Evolutionary conservation across 2,329 filamentous ascomycete genomes (phyloP), one percentile per base, ranked within the genome.

Genomic region (Canariomyces notabilis): DNA sequence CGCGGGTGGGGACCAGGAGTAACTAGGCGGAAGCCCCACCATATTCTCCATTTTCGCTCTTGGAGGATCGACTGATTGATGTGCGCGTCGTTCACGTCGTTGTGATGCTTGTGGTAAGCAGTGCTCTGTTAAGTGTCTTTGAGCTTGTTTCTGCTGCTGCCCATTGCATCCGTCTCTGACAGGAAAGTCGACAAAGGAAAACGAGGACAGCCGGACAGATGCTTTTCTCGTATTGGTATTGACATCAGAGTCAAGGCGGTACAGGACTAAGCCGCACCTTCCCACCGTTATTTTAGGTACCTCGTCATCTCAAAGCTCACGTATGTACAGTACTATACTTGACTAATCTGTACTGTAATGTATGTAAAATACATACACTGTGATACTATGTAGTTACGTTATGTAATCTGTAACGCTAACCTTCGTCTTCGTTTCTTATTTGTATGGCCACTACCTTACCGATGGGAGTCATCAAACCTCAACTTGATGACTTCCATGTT

Each of bases 21-120:
- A 15, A 2, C 8, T 22, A 18, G 23, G 22, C 40, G 5, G 26
- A 18, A 37, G 38, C 40, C 44, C 43, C 43, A 39, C 48, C 44
- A 47, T 46, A 19, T 41, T 37, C 48, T 43, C 48, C 48, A 50
- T 46, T 32, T 47, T 41, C 9, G 40, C 31, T 38, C 9, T 20
- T 41, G 6, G 16, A 29, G 26, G 26, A 9, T 9, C 15, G 16
- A 15, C 21, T 34, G 26, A 11, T 29, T 9, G 9, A 8, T 4
- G 26, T 29, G 26, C 26, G 9, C 14, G 26, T 11, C 26, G 26
- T 29, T 12, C 26, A 29, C 26, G 26, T 29, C 11, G 6, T 26
- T 12, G 26, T 12, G 7, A 12, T 29, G 26, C 26, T 12, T 29
- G 26, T 12, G 26, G 26, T 12, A 12, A 29, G n/a, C n/a, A 9